Evolutionary conservation across 164 flowering plant genomes (phyloP).

Genomic region (Chimonanthus salicifolius): DNA sequence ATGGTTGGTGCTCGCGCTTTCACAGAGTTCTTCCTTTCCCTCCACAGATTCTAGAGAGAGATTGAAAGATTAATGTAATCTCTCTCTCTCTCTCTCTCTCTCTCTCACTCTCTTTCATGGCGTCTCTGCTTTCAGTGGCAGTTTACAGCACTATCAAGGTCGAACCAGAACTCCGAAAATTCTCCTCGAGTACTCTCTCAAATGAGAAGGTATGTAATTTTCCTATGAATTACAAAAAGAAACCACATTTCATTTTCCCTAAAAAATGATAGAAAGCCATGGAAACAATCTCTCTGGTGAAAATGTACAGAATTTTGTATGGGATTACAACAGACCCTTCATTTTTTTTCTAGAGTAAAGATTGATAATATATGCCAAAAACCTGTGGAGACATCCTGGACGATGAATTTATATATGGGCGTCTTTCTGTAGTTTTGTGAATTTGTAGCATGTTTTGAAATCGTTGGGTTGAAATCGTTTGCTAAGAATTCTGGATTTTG

Average conservation of each 20-base stretch:
- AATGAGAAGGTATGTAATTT: slow-evolving; percentile 38
- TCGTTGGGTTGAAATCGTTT: too few species aligned
- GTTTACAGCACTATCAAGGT: slow-evolving; percentile 44
- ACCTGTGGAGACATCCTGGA: too few species aligned
- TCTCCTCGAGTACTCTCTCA: slow-evolving; percentile 24
- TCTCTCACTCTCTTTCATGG: slow-evolving; percentile 35
- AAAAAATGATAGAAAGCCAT: too few species aligned
- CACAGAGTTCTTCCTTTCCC: background rate
- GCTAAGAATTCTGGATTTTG: too few species aligned
- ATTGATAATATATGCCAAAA: background rate
- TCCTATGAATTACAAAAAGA: background rate
- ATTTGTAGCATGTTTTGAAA: too few species aligned
- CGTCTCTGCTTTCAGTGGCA: slow-evolving; percentile 67
- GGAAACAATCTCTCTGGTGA: too few species aligned
- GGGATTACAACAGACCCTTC: background rate
- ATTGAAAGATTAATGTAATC: slow-evolving; percentile 4
- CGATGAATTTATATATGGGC: too few species aligned
- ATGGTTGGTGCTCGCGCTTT: background rate
- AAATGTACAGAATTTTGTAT: background rate
- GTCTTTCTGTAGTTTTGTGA: too few species aligned
- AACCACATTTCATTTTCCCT: too few species aligned
- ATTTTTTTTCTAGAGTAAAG: background rate
- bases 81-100: slow-evolving; percentile 5
- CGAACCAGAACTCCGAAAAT: slow-evolving; percentile 42
- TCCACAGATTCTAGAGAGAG: background rate